Evolutionary conservation across 1,139 yeast species (phyloP).

Genomic region (Sugiyamaella neomexicana): DNA sequence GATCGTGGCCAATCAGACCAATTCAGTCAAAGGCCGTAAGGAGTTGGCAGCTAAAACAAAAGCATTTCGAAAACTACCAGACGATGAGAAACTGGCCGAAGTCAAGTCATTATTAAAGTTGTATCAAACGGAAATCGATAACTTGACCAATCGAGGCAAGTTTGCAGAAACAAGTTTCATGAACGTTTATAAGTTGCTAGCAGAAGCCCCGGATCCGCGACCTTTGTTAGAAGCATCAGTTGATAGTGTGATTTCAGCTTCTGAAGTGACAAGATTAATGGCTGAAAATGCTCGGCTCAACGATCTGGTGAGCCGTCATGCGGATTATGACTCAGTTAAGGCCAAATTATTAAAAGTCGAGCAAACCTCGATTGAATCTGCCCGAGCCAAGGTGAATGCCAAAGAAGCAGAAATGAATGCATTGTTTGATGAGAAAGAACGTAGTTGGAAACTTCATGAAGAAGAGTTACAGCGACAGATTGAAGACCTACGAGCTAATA

Average conservation of each 20-base stretch:
- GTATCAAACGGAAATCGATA: conserved; percentile 87
- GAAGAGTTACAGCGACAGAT: conserved; percentile 47
- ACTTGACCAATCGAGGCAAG: conserved; percentile 74
- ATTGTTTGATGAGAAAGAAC: conserved; percentile 45
- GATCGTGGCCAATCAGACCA: conserved; percentile 67
- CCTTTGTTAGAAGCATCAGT: conserved; percentile 74
- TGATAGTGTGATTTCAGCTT: conserved; percentile 61
- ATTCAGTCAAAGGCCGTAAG: conserved; percentile 68
- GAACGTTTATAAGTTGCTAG: conserved; percentile 68
- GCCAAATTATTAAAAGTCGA: conserved; percentile 59
- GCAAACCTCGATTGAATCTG: conserved; percentile 36
- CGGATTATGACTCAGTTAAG: conserved; percentile 79
- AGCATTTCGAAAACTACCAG: conserved; percentile 69
- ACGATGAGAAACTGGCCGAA: conserved; percentile 63
- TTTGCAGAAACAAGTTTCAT: conserved; percentile 71
- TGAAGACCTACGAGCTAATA: conserved; percentile 37
- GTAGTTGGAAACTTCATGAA: conserved; percentile 46
- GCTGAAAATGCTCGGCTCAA: conserved; percentile 57
- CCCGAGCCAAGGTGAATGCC: conserved; percentile 38
- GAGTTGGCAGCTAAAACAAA: conserved; percentile 79
- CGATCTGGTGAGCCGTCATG: conserved; percentile 61
- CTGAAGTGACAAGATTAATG: conserved; percentile 55
- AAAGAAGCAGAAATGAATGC: conserved; percentile 44
- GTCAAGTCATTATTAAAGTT: conserved; percentile 69
- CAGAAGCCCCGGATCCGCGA: conserved; percentile 92